These are phyloP conservation scores for Aureobasidium melanogenum DNA, from an alignment of 2,329 filamentous ascomycete species.

Conservation along the genomic window DNA sequence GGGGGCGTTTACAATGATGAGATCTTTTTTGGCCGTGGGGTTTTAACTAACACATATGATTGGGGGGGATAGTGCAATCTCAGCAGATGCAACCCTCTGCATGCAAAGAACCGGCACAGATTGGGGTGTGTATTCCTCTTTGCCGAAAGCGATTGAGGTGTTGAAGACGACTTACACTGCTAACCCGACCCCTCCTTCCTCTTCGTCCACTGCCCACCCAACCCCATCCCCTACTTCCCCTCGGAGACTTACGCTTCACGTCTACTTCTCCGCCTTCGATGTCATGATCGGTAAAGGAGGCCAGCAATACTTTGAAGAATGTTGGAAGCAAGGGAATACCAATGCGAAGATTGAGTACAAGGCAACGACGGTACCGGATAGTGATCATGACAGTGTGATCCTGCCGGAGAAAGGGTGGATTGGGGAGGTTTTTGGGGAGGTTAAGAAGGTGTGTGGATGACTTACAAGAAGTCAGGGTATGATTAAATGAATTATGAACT, in stretches of 20 bases:
- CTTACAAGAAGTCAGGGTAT: too few species aligned
- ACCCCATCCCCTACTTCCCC: background rate
- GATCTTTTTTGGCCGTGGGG: too few species aligned
- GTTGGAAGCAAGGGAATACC: constrained; percentile 27
- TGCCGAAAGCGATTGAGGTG: background rate
- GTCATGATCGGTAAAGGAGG: constrained; percentile 35
- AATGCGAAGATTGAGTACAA: constrained; percentile 28
- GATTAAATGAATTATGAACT: background rate
- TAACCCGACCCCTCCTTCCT: background rate
- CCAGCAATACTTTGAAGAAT: constrained; percentile 34
- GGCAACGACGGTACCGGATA: constrained; percentile 21
- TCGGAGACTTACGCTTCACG: constrained; percentile 21
- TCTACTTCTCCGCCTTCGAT: constrained; percentile 33
- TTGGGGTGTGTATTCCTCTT: constrained; percentile 30
- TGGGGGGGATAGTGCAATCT: constrained; percentile 27
- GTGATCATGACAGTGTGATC: constrained; percentile 33
- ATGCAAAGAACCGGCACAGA: constrained; percentile 25
- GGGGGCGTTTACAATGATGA: too few species aligned
- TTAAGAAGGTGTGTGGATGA: background rate
- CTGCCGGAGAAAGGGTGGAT: background rate
- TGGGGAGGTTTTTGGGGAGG: background rate
- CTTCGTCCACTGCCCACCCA: constrained; percentile 11
- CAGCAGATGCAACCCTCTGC: constrained; percentile 32
- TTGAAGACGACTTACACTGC: background rate
- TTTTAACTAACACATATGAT: too few species aligned